Evolutionary conservation across 331 rosid species (phyloP).

Genomic region (Quercus tomentella): DNA sequence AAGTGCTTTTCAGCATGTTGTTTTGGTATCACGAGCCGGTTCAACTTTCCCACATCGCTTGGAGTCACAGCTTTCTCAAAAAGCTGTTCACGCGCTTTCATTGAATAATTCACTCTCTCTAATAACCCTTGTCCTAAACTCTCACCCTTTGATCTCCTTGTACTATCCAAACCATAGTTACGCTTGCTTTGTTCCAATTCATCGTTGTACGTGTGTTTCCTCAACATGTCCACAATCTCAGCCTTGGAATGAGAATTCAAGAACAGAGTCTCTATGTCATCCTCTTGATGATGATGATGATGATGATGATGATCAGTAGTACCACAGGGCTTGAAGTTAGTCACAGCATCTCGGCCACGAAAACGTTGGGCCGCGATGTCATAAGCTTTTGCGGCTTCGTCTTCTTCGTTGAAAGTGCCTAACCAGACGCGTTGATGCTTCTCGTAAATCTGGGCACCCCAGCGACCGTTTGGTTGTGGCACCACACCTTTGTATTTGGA

Average conservation of each 20-base stretch:
- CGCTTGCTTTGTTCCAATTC: constrained; percentile 84
- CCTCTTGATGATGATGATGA: constrained; percentile 1
- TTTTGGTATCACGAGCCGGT: constrained; percentile 86
- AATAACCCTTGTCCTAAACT: too few relatives aligned
- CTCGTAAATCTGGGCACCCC: constrained; percentile 99
- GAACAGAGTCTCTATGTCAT: constrained; percentile 50
- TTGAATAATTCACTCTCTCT: too few relatives aligned
- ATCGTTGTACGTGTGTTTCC: constrained; percentile 89
- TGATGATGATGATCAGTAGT: neutral
- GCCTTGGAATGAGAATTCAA: constrained; percentile 75
- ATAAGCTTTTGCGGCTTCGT: constrained; percentile 84
- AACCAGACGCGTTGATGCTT: constrained; percentile 98
- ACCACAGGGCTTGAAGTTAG: constrained; percentile 60
- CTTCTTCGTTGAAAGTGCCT: constrained; percentile 92
- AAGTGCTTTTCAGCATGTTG: constrained; percentile 98
- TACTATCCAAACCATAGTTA: constrained; percentile 33
- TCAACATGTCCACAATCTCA: constrained; percentile 93
- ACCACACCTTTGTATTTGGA: constrained; percentile 93
- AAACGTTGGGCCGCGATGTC: constrained; percentile 85
- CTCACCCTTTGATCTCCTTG: neutral
- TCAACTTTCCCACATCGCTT: constrained; percentile 90
- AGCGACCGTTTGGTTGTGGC: constrained; percentile 96
- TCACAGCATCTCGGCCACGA: constrained; percentile 95
- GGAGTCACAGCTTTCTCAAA: constrained; percentile 94
- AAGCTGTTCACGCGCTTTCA: constrained; percentile 60